These are phyloP conservation scores for Nakazawaea ernobii DNA, from an alignment of 805 yeast species.

Conservation along the genomic window DNA sequence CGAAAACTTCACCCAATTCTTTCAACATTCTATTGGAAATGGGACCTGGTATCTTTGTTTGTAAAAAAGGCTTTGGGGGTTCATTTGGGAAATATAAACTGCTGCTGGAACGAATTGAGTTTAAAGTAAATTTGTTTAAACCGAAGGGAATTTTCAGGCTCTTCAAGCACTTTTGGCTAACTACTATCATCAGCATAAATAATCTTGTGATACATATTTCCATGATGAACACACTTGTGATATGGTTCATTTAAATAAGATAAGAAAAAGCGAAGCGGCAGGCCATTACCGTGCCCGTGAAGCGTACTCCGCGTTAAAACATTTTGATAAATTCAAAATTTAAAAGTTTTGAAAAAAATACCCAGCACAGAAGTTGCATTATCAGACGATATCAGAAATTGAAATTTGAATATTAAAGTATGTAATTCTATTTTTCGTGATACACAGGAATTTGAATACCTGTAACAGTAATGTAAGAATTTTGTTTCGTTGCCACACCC, in stretches of 20 bases:
- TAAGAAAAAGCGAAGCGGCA: too few species aligned
- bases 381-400: too few species aligned
- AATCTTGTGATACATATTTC: too few species aligned
- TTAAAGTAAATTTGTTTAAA: not conserved
- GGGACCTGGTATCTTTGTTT: conserved; percentile 37
- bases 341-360: too few species aligned
- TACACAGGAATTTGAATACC: conserved; percentile 24
- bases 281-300: not conserved
- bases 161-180: too few species aligned
- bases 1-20: conserved; percentile 43
- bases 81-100: not conserved
- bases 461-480: conserved; percentile 45
- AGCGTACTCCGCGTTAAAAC: not conserved
- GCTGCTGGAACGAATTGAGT: not conserved
- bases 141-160: too few species aligned
- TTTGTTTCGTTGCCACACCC: conserved; percentile 59
- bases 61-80: not conserved
- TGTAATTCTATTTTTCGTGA: not conserved
- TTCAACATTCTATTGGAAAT: conserved; percentile 30
- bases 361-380: too few species aligned
- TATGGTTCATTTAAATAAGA: not conserved
- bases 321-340: too few species aligned
- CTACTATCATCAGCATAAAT: too few species aligned
- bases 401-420: not conserved
- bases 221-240: not conserved